Evolutionary conservation across 805 yeast species (phyloP), one percentile per base, ranked within the genome.

Genomic region (Pichia paraexigua): DNA sequence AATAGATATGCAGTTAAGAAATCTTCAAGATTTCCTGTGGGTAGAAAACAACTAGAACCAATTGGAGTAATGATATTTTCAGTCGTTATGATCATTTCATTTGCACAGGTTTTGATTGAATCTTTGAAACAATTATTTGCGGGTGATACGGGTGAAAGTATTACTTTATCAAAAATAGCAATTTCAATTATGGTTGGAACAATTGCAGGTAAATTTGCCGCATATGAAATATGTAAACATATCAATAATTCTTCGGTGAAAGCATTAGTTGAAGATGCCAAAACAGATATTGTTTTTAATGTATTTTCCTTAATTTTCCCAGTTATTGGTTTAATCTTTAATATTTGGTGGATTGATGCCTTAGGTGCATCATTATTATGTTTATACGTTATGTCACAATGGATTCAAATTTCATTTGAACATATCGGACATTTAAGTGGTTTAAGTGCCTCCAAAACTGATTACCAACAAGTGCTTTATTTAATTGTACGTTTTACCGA

Each of bases 241-340:
- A 75, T 84, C 54, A 68, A 74, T 18, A 82, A 88, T 17, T 77
- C 84, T 18, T 80, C 90, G 0, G 83, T 87, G 2, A 85, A 81
- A 60, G 95, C 95, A 0, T 69, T 86, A 50, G 87, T 91, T 2
- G 92, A 85, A 64, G 95, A 87, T 66, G 94, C 94, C 0, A 72
- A 76, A 66, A 86, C 91, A 0, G 95, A 87, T 64, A 77, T 86
- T 32, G 75, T 85, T 3, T 86, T 86, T 72, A 87, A 87, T 67
- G 60, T 75, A 1, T 83, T 84, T 43, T 85, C 94, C 1, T 74
- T 87, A 25, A 54, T 86, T 17, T 84, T 86, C 73, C 95, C 95
- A 0, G 55, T 82, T 0, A 43, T 76, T 0, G 92, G 92, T 1
- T 69, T 73, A 50, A 58, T 63, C n/a, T 63, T 75, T 18, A 64